Evolutionary conservation across 176 grass and related monocot genomes (phyloP), one percentile per base, ranked within the genome.

Genomic region (Hyparrhenia diplandra): DNA sequence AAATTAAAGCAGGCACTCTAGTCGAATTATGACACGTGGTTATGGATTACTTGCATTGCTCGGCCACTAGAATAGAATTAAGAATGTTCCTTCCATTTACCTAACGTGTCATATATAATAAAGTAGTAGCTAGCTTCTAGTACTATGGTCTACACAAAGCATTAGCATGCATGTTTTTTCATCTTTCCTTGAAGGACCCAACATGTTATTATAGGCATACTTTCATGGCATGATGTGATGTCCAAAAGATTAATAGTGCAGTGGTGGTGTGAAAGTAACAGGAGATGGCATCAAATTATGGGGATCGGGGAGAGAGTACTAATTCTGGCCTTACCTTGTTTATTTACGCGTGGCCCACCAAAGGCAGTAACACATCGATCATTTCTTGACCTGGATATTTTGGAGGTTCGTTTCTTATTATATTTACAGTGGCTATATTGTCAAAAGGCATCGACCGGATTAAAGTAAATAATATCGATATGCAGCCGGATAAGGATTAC

Each of bases 181-280:
- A 18, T 64, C 5, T 17, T n/a, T n/a, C n/a, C n/a, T n/a, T n/a
- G n/a, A n/a, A n/a, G n/a, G n/a, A n/a, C n/a, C n/a, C n/a, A n/a
- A n/a, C n/a, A n/a, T n/a, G n/a, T n/a, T n/a, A 41, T 61, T 61
- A 28, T 61, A 61, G 30, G 82, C 34, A 66, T 66, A 58, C 57
- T 85, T 64, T 45, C 51, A 71, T 81, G 64, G 35, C 45, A 45
- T 71, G 77, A 89, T 89, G 82, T 80, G 87, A 85, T 73, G 87
- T 71, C 35, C 27, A 82, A 82, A 82, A 85, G 72, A 77, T 82
- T 77, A 85, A 25, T 81, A 71, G 78, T n/a, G n/a, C n/a, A n/a
- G n/a, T 20, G 4, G 21, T 49, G 18, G n/a, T 37, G 64, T 65
- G 77, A 70, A 82, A 77, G 77, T 72, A 65, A 85, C 77, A 18